Conservation (phyloP, 768 basidiomycete species). For the Podaxis sp. region DNA sequence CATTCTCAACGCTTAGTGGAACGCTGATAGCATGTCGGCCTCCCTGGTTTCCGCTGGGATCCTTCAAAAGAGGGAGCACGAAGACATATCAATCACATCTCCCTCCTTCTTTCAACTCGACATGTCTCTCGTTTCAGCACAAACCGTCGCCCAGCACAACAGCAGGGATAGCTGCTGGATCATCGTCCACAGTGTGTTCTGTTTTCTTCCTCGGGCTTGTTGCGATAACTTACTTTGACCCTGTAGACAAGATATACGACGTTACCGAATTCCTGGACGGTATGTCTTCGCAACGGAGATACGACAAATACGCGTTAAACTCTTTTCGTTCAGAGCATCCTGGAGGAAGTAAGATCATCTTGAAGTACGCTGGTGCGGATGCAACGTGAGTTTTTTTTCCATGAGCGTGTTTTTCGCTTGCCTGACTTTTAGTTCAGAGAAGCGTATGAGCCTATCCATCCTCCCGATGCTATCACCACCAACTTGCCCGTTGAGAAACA, state of each 20-base stretch:
- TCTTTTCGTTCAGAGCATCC: slow-evolving; percentile 13
- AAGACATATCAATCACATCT: background rate
- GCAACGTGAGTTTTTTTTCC: slow-evolving; percentile 63
- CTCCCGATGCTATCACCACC: slow-evolving; percentile 77
- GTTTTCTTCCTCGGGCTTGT: background rate
- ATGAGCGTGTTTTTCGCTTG: slow-evolving; percentile 3
- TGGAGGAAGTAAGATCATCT: slow-evolving; percentile 82
- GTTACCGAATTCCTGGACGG: slow-evolving; percentile 77
- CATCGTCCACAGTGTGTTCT: slow-evolving; percentile 71
- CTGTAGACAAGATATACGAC: slow-evolving; percentile 69
- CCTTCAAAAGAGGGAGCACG: slow-evolving; percentile 9
- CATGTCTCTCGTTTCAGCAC: slow-evolving; percentile 13
- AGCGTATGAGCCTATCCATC: slow-evolving; percentile 89
- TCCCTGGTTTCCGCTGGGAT: slow-evolving; percentile 10
- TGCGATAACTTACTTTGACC: background rate
- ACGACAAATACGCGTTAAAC: background rate
- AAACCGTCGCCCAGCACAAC: slow-evolving; percentile 29
- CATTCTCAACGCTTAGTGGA: background rate
- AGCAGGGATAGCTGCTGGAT: slow-evolving; percentile 46
- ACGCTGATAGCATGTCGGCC: background rate
- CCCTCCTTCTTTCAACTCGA: background rate
- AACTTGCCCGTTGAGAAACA: slow-evolving; percentile 84
- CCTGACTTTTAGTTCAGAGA: slow-evolving; percentile 36
- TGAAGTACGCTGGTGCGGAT: slow-evolving; percentile 89
- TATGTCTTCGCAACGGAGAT: slow-evolving; percentile 26